A percentile compares a stretch with the other conserved stretches of the same genome.
Conservation (phyloP, 352 stramenopile genomes). For the Stephanocyclus meneghinianus region DNA sequence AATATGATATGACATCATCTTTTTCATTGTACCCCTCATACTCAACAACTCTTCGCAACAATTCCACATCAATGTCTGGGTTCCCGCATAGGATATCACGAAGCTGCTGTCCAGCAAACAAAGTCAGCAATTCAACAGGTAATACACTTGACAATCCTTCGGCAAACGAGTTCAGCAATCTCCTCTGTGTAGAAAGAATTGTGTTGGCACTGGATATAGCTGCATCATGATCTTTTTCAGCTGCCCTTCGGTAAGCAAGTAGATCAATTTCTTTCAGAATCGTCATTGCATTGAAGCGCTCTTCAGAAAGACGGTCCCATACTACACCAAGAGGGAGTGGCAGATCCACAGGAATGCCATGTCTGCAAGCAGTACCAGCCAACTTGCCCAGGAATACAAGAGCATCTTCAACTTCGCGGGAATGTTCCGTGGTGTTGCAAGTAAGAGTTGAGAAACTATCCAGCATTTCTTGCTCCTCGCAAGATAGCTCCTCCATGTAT, state of each 20-base stretch:
- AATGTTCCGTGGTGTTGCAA: constrained; percentile 75
- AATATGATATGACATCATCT: constrained; percentile 89
- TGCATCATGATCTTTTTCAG: constrained; percentile 28
- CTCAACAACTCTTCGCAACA: constrained; percentile 93
- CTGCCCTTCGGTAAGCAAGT: constrained; percentile 41
- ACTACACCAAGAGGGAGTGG: constrained; percentile 75
- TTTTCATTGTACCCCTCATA: constrained; percentile 93
- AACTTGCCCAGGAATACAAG: constrained; percentile 95
- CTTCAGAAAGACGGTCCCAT: constrained; percentile 75
- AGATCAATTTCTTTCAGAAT: constrained; percentile 78
- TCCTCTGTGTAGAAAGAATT: constrained; percentile 67
- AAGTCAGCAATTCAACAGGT: constrained; percentile 91
- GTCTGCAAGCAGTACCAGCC: constrained; percentile 92
- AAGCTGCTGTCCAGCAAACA: constrained; percentile 95
- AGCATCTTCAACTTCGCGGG: constrained; percentile 90
- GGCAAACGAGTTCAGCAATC: constrained; percentile 82
- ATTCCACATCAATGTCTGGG: constrained; percentile 93
- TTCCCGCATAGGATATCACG: constrained; percentile 95
- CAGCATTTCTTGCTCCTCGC: constrained; percentile 74
- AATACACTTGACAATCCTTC: constrained; percentile 91
- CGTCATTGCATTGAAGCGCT: constrained; percentile 36
- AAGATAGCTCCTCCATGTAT: constrained; percentile 50
- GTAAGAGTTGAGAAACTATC: constrained; percentile 83
- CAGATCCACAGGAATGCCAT: constrained; percentile 87
- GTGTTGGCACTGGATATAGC: constrained; percentile 29